Conservation (phyloP, 495 filamentous ascomycete species). For the Glarea lozoyensis region DNA sequence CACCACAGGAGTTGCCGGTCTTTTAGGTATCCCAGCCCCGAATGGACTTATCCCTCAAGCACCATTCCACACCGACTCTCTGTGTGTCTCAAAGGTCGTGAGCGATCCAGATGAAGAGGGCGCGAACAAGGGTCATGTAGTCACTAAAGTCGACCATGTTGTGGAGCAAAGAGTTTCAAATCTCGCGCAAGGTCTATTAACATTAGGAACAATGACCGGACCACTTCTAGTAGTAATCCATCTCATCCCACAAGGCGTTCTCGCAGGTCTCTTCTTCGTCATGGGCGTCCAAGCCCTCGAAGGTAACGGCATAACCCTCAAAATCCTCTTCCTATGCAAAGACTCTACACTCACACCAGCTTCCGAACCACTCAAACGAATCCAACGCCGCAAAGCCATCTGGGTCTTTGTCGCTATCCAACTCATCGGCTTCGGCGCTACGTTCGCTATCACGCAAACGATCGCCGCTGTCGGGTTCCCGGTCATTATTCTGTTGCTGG, state of each 20-base stretch:
- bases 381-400: constrained; percentile 52
- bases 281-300: constrained; percentile 82
- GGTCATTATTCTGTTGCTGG: constrained; percentile 69
- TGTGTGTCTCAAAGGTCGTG: constrained; percentile 65
- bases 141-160: constrained; percentile 58
- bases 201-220: constrained; percentile 79
- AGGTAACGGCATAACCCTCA: constrained; percentile 75
- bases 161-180: constrained; percentile 90
- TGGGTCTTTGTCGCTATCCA: constrained; percentile 75
- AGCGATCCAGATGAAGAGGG: constrained; percentile 41
- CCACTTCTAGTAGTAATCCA: constrained; percentile 76
- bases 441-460: constrained; percentile 93
- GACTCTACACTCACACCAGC: constrained; percentile 57
- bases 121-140: constrained; percentile 51
- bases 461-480: constrained; percentile 93
- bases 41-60: constrained; percentile 92
- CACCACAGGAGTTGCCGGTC: constrained; percentile 74
- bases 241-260: constrained; percentile 77
- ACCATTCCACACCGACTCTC: constrained; percentile 81
- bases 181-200: constrained; percentile 72
- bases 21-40: constrained; percentile 82
- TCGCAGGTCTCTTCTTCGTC: constrained; percentile 90
- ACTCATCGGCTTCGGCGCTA: constrained; percentile 70
- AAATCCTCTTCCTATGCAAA: constrained; percentile 64
- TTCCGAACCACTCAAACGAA: constrained; percentile 54